phyloP scores from a whole-genome alignment of 805 yeast genomes.

The Cyberlindnera japonica region DNA sequence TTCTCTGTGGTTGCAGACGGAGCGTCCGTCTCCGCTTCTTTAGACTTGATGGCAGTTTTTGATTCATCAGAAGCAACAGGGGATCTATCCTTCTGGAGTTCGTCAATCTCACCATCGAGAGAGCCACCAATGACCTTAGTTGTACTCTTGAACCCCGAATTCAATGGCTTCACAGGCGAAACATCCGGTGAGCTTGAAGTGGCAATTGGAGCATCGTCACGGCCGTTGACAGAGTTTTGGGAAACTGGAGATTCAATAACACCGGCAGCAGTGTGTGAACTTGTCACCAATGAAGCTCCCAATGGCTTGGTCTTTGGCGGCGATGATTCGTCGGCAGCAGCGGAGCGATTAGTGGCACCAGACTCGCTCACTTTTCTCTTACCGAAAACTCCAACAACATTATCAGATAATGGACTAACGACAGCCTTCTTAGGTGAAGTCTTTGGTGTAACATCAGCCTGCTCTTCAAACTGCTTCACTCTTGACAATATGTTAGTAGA shows the following conservation, averaged over 20 bases:
- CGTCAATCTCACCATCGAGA: too few species aligned
- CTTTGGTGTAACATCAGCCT: conserved; percentile 13
- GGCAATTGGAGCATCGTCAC: not conserved
- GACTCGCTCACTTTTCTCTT: conserved; percentile 18
- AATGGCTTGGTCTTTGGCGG: too few species aligned
- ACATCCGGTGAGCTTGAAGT: not conserved
- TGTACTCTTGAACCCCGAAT: not conserved
- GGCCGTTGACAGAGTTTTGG: not conserved
- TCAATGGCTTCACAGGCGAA: conserved; percentile 1
- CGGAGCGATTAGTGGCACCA: not conserved
- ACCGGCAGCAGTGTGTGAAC: too few species aligned
- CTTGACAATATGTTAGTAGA: conserved; percentile 29
- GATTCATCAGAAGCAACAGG: too few species aligned
- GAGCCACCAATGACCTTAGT: not conserved
- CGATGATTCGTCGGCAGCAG: too few species aligned
- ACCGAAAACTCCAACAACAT: conserved; percentile 21
- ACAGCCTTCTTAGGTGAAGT: conserved; percentile 15
- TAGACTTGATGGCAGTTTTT: too few species aligned
- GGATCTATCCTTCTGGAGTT: too few species aligned
- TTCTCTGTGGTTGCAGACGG: too few species aligned
- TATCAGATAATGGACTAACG: conserved; percentile 22
- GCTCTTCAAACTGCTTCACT: conserved; percentile 31
- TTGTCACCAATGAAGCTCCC: too few species aligned
- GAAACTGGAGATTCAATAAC: not conserved
- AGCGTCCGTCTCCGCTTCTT: too few species aligned